Percentiles rank a stretch among this genome's conserved stretches.
phyloP scores from a whole-genome alignment of 2,329 filamentous ascomycete species.

The Colletotrichum sp. region DNA sequence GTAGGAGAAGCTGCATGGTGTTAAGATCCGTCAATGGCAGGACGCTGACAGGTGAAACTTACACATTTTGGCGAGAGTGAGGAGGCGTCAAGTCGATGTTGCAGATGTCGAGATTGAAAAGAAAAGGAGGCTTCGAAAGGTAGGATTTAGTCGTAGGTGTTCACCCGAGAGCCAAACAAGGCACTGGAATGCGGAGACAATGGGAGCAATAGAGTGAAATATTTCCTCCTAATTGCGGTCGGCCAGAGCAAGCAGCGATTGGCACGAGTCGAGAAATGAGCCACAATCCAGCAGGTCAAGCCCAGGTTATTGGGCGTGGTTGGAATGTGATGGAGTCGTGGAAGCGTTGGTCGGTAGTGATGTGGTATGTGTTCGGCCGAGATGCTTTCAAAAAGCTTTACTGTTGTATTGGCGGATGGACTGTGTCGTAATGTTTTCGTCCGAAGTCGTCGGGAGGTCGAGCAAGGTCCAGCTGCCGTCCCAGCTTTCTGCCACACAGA shows the following conservation, averaged over 20 bases:
- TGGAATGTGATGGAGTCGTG: neutral
- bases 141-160: neutral
- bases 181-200: slow-evolving; percentile 15
- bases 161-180: neutral
- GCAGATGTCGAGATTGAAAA: neutral
- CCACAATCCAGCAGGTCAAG: slow-evolving; percentile 9
- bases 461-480: slow-evolving; percentile 16
- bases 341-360: neutral
- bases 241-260: neutral
- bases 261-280: neutral
- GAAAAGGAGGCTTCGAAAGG: neutral
- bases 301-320: neutral
- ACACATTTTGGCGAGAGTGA: slow-evolving; percentile 14
- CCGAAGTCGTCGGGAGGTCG: neutral
- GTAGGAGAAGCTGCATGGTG: slow-evolving; percentile 1
- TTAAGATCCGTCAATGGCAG: neutral
- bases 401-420: neutral
- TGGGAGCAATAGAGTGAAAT: slow-evolving; percentile 1
- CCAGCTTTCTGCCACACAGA: slow-evolving; percentile 7
- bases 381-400: neutral
- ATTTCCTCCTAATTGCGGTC: neutral
- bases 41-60: neutral
- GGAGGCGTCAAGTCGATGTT: neutral
- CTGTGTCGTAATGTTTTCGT: neutral
- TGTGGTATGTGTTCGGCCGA: neutral